These are phyloP conservation scores for Circinella umbellata DNA, from an alignment of 371 early-diverging fungal genomes.

Conservation along the genomic window DNA sequence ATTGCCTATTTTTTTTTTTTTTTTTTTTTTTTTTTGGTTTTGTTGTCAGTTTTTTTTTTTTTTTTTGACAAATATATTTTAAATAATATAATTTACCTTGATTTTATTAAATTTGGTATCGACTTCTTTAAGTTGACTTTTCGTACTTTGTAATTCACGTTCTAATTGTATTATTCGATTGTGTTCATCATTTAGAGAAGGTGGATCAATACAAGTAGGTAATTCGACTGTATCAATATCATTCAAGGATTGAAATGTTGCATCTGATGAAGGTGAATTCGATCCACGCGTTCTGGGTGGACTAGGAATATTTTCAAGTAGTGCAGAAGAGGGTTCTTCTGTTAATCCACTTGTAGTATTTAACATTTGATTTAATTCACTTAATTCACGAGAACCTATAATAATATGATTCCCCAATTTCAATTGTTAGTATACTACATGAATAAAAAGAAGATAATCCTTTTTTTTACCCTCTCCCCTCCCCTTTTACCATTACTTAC, in stretches of 20 bases:
- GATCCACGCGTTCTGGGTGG: constrained; percentile 22
- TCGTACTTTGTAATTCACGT: constrained; percentile 34
- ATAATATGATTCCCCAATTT: background rate
- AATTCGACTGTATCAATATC: constrained; percentile 12
- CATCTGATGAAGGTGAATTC: constrained; percentile 19
- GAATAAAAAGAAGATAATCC: too few relatives aligned
- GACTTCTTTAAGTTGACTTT: constrained; percentile 35
- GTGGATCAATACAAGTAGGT: constrained; percentile 5
- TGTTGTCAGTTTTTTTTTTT: background rate
- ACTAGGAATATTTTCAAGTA: constrained; percentile 21
- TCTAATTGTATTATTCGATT: constrained; percentile 14
- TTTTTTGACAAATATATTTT: too few relatives aligned
- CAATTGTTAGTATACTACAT: too few relatives aligned
- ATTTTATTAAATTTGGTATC: constrained; percentile 49
- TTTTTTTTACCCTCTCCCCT: background rate
- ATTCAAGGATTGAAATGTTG: constrained; percentile 19
- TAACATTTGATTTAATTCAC: constrained; percentile 34
- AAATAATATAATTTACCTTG: constrained; percentile 28
- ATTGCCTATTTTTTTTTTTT: constrained; percentile 28
- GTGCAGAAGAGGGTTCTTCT: background rate
- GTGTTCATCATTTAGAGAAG: background rate
- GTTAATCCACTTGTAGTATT: constrained; percentile 9
- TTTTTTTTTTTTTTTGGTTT: too few relatives aligned
- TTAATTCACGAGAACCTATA: constrained; percentile 21
- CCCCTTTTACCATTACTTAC: background rate